phyloP scores from a whole-genome alignment of 2,329 filamentous ascomycete genomes.

The Pyrenophora teres region DNA sequence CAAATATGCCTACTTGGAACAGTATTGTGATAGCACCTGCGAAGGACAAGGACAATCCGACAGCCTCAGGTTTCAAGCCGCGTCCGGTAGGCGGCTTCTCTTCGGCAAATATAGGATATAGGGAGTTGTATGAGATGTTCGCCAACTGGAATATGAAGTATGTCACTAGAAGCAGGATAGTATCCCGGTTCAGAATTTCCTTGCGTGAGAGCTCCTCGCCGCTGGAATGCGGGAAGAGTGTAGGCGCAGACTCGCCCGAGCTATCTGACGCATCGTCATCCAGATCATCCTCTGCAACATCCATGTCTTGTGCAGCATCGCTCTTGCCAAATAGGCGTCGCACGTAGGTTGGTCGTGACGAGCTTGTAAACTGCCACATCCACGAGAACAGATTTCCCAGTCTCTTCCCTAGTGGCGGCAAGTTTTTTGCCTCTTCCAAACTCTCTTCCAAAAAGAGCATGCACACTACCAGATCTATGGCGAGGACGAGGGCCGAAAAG shows the following conservation, averaged over 20 bases:
- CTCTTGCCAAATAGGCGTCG: conserved; percentile 44
- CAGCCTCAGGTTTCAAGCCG: conserved; percentile 73
- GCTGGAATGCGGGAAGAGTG: conserved; percentile 51
- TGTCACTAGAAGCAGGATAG: conserved; percentile 77
- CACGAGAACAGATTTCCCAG: conserved; percentile 66
- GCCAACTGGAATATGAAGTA: conserved; percentile 93
- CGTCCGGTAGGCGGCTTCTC: conserved; percentile 76
- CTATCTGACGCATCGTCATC: conserved; percentile 47
- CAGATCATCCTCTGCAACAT: conserved; percentile 47
- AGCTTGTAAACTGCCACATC: conserved; percentile 71
- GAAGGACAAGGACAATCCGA: conserved; percentile 83
- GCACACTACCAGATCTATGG: conserved; percentile 73
- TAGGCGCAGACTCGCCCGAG: conserved; percentile 37
- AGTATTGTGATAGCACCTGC: conserved; percentile 84
- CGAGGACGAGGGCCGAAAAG: conserved; percentile 72
- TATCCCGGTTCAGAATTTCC: conserved; percentile 77
- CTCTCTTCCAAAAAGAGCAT: conserved; percentile 88
- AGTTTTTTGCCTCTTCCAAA: conserved; percentile 66
- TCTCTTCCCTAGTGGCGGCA: conserved; percentile 65
- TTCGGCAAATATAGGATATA: conserved; percentile 92
- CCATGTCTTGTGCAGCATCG: conserved; percentile 38
- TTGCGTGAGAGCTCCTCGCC: conserved; percentile 55
- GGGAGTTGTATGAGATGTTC: conserved; percentile 92
- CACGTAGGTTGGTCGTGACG: conserved; percentile 63
- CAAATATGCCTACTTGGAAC: conserved; percentile 88